Percentiles rank a stretch among this genome's conserved stretches.
Conservation (phyloP, 2,329 filamentous ascomycete species). For the Coniella vitis region DNA sequence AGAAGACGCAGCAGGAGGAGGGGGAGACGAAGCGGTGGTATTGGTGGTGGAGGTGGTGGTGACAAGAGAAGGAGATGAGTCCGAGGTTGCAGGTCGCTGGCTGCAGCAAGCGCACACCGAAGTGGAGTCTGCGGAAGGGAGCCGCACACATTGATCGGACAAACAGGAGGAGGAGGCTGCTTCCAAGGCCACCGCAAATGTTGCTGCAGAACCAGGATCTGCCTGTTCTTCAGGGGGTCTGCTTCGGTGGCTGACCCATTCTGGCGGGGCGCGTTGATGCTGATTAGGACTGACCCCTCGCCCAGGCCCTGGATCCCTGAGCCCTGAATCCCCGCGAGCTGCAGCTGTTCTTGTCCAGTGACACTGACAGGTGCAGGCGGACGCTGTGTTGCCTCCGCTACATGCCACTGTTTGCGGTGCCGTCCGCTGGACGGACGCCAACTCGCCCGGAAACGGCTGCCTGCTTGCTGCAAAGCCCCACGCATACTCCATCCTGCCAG, state of each 20-base stretch:
- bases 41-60: neutral
- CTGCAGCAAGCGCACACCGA: conserved; percentile 4
- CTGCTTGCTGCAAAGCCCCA: conserved; percentile 15
- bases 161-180: neutral
- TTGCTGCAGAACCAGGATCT: neutral
- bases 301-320: too few species aligned
- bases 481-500: conserved; percentile 10
- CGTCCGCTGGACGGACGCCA: conserved; percentile 6
- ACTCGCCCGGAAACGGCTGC: conserved; percentile 14
- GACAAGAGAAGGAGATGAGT: neutral
- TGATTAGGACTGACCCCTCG: too few species aligned
- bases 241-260: too few species aligned
- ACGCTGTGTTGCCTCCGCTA: neutral
- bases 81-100: neutral
- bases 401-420: neutral
- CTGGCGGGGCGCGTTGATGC: too few species aligned
- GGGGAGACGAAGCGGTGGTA: conserved; percentile 2
- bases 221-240: neutral
- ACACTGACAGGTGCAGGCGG: neutral
- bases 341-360: neutral
- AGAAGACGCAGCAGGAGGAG: conserved; percentile 1
- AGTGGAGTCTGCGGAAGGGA: conserved; percentile 3
- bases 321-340: neutral
- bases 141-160: neutral
- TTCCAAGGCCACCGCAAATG: neutral